A percentile compares a stretch with the other conserved stretches of the same genome.
These are phyloP conservation scores for Raphanus sativus DNA, from an alignment of 345 rosid genomes.

Conservation along the genomic window DNA sequence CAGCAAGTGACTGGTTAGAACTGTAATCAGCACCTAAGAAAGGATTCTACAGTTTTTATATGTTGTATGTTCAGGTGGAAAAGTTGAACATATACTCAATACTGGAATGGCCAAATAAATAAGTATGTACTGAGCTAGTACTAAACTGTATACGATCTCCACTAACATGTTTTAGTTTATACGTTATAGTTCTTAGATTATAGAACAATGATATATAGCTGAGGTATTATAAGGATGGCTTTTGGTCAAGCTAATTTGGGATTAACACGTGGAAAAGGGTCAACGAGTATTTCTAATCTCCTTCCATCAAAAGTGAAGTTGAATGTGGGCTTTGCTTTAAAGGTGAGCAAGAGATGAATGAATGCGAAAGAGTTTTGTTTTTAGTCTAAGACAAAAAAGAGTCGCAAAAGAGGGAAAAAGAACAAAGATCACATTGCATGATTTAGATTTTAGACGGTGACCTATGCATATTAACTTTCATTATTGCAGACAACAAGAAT, in stretches of 20 bases:
- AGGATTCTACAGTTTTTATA: background rate
- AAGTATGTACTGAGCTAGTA: background rate
- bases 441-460: conserved; percentile 35
- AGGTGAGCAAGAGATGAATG: conserved; percentile 18
- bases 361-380: conserved; percentile 22
- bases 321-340: conserved; percentile 24
- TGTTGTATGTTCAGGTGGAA: background rate
- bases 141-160: background rate
- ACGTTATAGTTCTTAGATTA: background rate
- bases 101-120: background rate
- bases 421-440: conserved; percentile 21
- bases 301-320: conserved; percentile 14
- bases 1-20: background rate
- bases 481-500: conserved; percentile 38
- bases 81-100: background rate
- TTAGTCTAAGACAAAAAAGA: conserved; percentile 25
- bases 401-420: background rate
- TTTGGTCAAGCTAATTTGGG: background rate
- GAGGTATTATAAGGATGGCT: background rate
- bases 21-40: background rate
- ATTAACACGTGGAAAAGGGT: conserved; percentile 27
- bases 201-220: background rate
- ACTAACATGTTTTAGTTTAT: background rate
- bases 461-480: conserved; percentile 10
- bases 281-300: conserved; percentile 34